phyloP scores from a whole-genome alignment of 768 basidiomycete genomes.

The Sporobolomyces pararoseus region DNA sequence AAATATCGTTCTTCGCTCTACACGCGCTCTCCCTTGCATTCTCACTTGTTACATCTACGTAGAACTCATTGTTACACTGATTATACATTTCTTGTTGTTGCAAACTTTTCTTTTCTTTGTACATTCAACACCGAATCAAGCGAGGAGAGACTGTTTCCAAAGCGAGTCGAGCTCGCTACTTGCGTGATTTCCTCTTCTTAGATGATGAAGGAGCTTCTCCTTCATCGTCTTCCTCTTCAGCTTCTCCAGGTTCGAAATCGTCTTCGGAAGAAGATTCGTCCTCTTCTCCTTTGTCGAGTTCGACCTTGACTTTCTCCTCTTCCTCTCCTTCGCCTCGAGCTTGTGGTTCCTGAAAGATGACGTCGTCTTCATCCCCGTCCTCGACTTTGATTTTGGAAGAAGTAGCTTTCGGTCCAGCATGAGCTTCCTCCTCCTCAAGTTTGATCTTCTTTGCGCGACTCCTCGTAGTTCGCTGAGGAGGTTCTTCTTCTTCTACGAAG shows the following conservation, averaged over 20 bases:
- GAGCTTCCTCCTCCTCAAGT: not conserved
- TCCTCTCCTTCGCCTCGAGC: not conserved
- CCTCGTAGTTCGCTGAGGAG: not conserved
- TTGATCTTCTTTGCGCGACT: not conserved
- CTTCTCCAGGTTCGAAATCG: not conserved
- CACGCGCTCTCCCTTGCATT: not conserved
- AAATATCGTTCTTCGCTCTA: too few relatives aligned
- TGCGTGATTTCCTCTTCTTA: not conserved
- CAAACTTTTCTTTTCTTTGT: too few relatives aligned
- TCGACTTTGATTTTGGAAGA: not conserved
- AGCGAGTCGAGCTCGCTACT: too few relatives aligned
- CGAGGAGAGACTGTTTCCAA: too few relatives aligned
- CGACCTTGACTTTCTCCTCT: not conserved
- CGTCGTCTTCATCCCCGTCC: not conserved
- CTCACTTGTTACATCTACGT: not conserved
- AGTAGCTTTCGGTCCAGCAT: not conserved
- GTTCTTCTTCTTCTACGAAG: not conserved
- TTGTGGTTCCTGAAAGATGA: not conserved
- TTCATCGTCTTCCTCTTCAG: not conserved
- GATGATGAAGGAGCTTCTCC: not conserved
- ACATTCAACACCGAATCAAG: too few relatives aligned
- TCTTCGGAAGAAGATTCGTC: not conserved
- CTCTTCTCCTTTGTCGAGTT: too few relatives aligned
- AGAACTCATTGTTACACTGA: not conserved
- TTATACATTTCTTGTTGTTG: too few relatives aligned